Percentiles rank a stretch among this genome's conserved stretches.
Evolutionary conservation across 345 rosid genomes (phyloP).

Genomic region (sweet orange (Citrus sinensis)): DVS_A1.0 CM039169.1:28413501-28414000

Average conservation of each 20-base stretch:
- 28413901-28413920: slow-evolving; percentile 62
- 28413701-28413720: not conserved
- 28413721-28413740: not conserved
- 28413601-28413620: not conserved
- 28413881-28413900: slow-evolving; percentile 68
- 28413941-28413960: slow-evolving; percentile 62
- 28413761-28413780: not conserved
- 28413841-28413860: slow-evolving; percentile 86
- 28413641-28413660: no score
- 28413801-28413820: slow-evolving; percentile 93
- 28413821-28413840: slow-evolving; percentile 82
- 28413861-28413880: slow-evolving; percentile 96
- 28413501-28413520: not conserved
- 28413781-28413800: slow-evolving; percentile 33
- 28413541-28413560: not conserved
- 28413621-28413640: not conserved
- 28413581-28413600: not conserved
- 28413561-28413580: not conserved
- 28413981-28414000: slow-evolving; percentile 48
- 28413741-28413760: no score
- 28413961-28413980: slow-evolving; percentile 79
- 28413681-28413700: not conserved
- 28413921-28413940: slow-evolving; percentile 72
- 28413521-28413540: not conserved
- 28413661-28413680: no score